Percentiles rank a stretch among this genome's conserved stretches.
These are phyloP conservation scores for Blastobotrys ciferrii DNA, from an alignment of 1,139 yeast genomes.

Conservation along the genomic window DNA sequence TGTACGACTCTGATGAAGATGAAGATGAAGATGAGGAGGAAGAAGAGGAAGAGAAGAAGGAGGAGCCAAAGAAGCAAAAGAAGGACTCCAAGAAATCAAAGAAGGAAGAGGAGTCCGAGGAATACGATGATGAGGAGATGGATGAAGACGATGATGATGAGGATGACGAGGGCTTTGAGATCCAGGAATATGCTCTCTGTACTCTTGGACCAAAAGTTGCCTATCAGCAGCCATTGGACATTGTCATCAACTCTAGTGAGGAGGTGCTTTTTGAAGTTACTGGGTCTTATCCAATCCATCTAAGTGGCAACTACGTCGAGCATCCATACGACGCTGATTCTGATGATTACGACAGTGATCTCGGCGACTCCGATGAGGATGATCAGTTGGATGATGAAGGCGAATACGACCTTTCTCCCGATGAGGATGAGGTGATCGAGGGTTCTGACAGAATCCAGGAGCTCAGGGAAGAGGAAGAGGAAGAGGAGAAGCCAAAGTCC, in stretches of 20 bases:
- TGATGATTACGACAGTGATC: slow-evolving; percentile 40
- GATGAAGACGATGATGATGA: slow-evolving; percentile 52
- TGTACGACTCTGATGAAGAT: slow-evolving; percentile 47
- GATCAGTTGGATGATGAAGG: slow-evolving; percentile 52
- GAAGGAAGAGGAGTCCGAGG: slow-evolving; percentile 27
- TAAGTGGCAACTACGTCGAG: slow-evolving; percentile 92
- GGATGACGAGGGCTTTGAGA: slow-evolving; percentile 59
- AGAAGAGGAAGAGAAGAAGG: slow-evolving; percentile 47
- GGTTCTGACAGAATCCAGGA: slow-evolving; percentile 27
- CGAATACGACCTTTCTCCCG: slow-evolving; percentile 87
- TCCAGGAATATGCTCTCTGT: slow-evolving; percentile 79
- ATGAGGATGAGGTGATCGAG: slow-evolving; percentile 73
- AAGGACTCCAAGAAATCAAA: slow-evolving; percentile 19
- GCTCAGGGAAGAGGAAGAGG: slow-evolving; percentile 40
- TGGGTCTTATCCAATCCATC: slow-evolving; percentile 90
- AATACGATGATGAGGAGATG: slow-evolving; percentile 42
- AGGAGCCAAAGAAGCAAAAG: slow-evolving; percentile 33
- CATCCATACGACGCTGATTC: slow-evolving; percentile 82
- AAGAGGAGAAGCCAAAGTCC: slow-evolving; percentile 48
- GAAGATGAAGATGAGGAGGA: slow-evolving; percentile 54
- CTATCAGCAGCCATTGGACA: slow-evolving; percentile 86
- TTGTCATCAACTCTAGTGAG: slow-evolving; percentile 90
- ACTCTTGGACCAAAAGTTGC: slow-evolving; percentile 78
- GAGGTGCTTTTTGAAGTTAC: slow-evolving; percentile 91
- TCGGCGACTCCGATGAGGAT: slow-evolving; percentile 44